These are phyloP conservation scores for Stipa capillata DNA, from an alignment of 176 grass and related monocot genomes.

Conservation along the genomic window DNA sequence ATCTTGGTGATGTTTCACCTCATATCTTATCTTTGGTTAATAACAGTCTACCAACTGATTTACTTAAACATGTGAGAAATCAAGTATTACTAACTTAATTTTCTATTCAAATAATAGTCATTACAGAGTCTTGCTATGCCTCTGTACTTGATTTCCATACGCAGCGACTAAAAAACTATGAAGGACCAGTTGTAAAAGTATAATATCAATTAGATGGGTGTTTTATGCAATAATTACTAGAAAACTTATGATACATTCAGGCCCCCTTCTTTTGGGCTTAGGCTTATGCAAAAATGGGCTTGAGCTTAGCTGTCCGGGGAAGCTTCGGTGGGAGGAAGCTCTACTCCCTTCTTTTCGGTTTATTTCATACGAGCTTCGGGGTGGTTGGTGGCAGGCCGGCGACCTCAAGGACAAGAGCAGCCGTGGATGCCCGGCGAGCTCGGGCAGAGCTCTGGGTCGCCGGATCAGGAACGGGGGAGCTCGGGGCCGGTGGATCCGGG, in stretches of 20 bases:
- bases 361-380: too few relatives aligned
- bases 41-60: background rate
- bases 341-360: too few relatives aligned
- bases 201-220: background rate
- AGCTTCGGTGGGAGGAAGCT: too few relatives aligned
- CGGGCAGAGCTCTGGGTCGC: too few relatives aligned
- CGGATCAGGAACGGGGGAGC: too few relatives aligned
- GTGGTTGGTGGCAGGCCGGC: too few relatives aligned
- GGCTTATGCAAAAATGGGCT: too few relatives aligned
- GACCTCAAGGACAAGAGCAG: too few relatives aligned
- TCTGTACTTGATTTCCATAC: background rate
- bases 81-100: background rate
- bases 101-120: background rate
- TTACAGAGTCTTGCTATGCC: background rate
- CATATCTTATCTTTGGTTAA: background rate
- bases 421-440: too few relatives aligned
- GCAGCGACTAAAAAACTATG: background rate
- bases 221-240: background rate
- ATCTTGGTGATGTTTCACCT: background rate
- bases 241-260: background rate
- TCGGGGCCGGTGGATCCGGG: too few relatives aligned
- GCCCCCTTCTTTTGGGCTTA: too few relatives aligned
- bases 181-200: background rate
- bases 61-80: background rate
- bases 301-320: too few relatives aligned